phyloP scores from a whole-genome alignment of 75 land plant species.

The Pinus tabuliformis region DNA sequence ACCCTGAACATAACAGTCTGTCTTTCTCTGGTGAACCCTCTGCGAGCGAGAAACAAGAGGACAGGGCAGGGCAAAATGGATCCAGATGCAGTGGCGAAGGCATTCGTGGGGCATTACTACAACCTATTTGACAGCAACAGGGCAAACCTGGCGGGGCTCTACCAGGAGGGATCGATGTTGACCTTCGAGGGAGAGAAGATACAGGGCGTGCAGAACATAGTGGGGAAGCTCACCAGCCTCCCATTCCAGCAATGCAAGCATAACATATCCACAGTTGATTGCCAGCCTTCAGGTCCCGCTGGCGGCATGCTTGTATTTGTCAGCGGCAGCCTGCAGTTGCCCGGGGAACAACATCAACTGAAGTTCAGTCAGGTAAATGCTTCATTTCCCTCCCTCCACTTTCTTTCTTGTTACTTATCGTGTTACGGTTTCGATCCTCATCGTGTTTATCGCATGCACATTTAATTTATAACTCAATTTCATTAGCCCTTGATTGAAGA shows the following conservation, averaged over 20 bases:
- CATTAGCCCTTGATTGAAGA: no score
- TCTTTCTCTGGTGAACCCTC: no score
- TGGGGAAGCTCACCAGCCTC: slow-evolving; percentile 66
- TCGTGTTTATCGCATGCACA: no score
- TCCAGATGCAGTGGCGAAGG: slow-evolving; percentile 75
- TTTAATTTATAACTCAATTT: no score
- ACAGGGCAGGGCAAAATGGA: slow-evolving; percentile 49
- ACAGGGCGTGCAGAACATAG: slow-evolving; percentile 62
- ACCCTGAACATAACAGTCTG: no score
- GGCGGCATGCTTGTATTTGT: slow-evolving; percentile 95
- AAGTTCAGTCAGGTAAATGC: slow-evolving; percentile 78
- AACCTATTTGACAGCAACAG: slow-evolving; percentile 72
- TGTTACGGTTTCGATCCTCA: no score
- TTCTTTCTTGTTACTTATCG: no score
- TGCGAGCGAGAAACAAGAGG: not conserved
- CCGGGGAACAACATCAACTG: slow-evolving; percentile 87
- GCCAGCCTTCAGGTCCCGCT: slow-evolving; percentile 90
- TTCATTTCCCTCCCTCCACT: no score
- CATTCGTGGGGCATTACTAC: slow-evolving; percentile 96
- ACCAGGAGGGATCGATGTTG: slow-evolving; percentile 84
- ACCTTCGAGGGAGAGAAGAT: slow-evolving; percentile 89
- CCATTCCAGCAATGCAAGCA: slow-evolving; percentile 89
- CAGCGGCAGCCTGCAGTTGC: slow-evolving; percentile 75
- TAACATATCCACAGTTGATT: slow-evolving; percentile 74
- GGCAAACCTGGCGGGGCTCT: slow-evolving; percentile 47